phyloP scores from a whole-genome alignment of 306 rosid species.

The Aeschynomene evenia region DNA sequence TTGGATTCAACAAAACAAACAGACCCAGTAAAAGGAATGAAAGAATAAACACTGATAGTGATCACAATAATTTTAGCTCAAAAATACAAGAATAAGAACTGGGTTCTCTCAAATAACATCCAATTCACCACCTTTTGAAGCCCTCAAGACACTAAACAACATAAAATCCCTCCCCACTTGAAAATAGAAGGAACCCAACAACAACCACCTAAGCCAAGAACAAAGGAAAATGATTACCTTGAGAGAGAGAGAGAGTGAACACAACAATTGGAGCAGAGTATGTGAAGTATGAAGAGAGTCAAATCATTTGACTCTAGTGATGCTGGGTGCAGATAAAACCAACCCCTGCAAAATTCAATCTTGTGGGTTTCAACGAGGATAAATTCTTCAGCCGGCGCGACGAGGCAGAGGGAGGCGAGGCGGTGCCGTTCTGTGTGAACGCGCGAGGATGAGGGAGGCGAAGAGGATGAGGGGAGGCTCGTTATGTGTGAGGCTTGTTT shows the following conservation, averaged over 20 bases:
- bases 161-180: conserved; percentile 8
- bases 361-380: not conserved
- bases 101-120: not conserved
- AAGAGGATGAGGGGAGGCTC: no score
- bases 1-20: not conserved
- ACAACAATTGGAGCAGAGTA: conserved; percentile 3
- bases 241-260: not conserved
- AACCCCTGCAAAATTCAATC: not conserved
- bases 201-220: no score
- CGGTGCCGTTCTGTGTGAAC: no score
- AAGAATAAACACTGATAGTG: not conserved
- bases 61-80: not conserved
- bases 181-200: not conserved
- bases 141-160: not conserved
- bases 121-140: conserved; percentile 1
- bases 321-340: conserved; percentile 20
- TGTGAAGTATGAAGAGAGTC: not conserved
- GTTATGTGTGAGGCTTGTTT: no score
- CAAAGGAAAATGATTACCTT: conserved; percentile 39
- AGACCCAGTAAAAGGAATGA: not conserved
- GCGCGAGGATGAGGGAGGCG: no score
- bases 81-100: not conserved
- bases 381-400: no score
- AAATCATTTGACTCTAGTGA: conserved; percentile 1
- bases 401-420: no score